A percentile compares a stretch with the other conserved stretches of the same genome.
Evolutionary conservation across 2,329 filamentous ascomycete species (phyloP).

Genomic region (Diaporthe citrichinensis): DNA sequence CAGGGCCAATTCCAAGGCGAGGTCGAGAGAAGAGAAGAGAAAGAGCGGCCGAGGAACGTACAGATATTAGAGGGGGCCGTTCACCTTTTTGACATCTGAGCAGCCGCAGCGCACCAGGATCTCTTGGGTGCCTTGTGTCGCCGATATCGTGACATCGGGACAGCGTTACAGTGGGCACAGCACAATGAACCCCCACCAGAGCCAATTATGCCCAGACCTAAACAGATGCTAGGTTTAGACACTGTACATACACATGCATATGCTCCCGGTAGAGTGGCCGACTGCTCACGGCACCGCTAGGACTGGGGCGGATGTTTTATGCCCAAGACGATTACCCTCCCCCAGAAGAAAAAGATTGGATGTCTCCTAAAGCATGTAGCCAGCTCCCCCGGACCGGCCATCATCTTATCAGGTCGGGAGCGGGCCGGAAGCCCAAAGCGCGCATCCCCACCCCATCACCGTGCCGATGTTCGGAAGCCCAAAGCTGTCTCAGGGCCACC

Average conservation of each 20-base stretch:
- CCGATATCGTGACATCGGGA: not conserved
- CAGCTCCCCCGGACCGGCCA: constrained; percentile 6
- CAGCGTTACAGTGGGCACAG: not conserved
- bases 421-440: constrained; percentile 16
- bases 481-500: not conserved
- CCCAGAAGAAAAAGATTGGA: not conserved
- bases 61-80: not conserved
- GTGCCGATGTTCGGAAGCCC: constrained; percentile 33
- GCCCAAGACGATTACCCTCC: not conserved
- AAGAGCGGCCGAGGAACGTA: too few species aligned
- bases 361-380: not conserved
- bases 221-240: not conserved
- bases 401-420: constrained; percentile 12
- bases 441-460: constrained; percentile 8
- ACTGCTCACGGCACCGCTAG: not conserved
- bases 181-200: not conserved
- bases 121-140: not conserved
- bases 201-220: not conserved
- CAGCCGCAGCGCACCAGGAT: not conserved
- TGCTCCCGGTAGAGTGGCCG: not conserved
- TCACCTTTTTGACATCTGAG: not conserved
- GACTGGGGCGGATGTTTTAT: not conserved
- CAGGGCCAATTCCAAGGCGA: constrained; percentile 45
- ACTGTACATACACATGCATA: not conserved
- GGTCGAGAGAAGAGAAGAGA: too few species aligned